Base-by-base conservation (phyloP, 169 alveolate genomes). In the Plasmodium ovale region DNA sequence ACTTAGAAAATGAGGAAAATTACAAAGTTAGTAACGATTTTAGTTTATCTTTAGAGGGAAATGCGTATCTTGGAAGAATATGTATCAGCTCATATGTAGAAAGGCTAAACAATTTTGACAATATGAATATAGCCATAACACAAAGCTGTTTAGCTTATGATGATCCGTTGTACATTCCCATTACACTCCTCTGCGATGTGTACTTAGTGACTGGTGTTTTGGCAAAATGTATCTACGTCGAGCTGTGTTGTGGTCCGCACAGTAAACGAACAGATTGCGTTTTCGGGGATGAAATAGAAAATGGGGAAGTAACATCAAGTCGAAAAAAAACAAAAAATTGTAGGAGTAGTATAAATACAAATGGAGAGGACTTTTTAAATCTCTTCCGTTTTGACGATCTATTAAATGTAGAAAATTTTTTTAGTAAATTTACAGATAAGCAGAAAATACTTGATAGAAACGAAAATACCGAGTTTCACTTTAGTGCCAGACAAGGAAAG, bases 1-100 rank as follows among this genome's bases (percentile, higher is more conserved):
- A 90, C 12, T 72, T 88, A 60, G 92, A 70, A 65, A 44, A 93
- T 49, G 35, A 85, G 60, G 67, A 47, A 60, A 71, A 87, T 37
- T 72, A 85, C 23, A 54, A 71, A 23, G 87, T 60, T 16, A 94
- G 67, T 54, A 67, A 58, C 16, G 90, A 67, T 44, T 67, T 64
- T 31, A 69, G 49, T 85, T 16, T 77, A 39, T 29, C 69, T 25
- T 59, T 94, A 59, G 93, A 91, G 25, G 91, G 93, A 7, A 93
- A 93, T 69, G 88, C 62, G 19, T 96, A 96, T 88, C 79, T 95
- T 49, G 98, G 98, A 12, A 87, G 98, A 84, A 64, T 96, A 58
- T 92, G 96, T 68, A 92, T 96, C 56, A 93, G 97, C 31, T 94
- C 97, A 21, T 95, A 97, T 65, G 97, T 95, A 3, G 97, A 96